phyloP scores from a whole-genome alignment of 345 rosid species.

The Linum tenue region DNA sequence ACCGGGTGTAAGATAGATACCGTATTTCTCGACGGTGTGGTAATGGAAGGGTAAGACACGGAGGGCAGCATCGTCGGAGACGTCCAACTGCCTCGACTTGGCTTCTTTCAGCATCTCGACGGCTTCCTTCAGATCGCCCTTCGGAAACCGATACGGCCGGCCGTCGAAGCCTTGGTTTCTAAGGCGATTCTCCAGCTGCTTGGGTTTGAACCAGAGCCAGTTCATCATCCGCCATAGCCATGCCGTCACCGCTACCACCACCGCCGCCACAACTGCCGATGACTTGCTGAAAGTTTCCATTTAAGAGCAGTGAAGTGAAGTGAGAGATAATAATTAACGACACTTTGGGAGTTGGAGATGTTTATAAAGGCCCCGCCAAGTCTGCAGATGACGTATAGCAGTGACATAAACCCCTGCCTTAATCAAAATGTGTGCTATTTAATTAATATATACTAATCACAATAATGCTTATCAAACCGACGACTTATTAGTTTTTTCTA shows the following conservation, averaged over 20 bases:
- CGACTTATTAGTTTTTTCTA: too few relatives aligned
- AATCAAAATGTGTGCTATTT: too few relatives aligned
- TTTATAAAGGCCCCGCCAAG: too few relatives aligned
- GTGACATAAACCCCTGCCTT: too few relatives aligned
- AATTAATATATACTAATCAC: too few relatives aligned
- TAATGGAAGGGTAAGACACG: conserved; percentile 31
- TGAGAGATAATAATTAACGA: too few relatives aligned
- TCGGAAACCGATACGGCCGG: conserved; percentile 25
- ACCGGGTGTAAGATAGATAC: conserved; percentile 11
- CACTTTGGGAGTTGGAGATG: too few relatives aligned
- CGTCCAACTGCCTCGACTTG: conserved; percentile 19
- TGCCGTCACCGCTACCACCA: background rate
- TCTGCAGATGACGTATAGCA: too few relatives aligned
- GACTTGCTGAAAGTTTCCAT: background rate
- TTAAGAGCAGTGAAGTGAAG: too few relatives aligned
- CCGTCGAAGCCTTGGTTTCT: conserved; percentile 39
- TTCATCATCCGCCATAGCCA: conserved; percentile 23
- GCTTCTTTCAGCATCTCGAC: conserved; percentile 21
- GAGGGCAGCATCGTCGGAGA: conserved; percentile 28
- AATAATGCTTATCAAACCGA: too few relatives aligned
- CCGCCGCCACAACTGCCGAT: background rate
- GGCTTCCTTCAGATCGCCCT: conserved; percentile 34
- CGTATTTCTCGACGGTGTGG: conserved; percentile 23
- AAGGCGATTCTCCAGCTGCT: conserved; percentile 33
- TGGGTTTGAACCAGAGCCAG: conserved; percentile 44